These are phyloP conservation scores for Trichoderma simmonsii DNA, from an alignment of 2,329 filamentous ascomycete species.

Conservation along the genomic window DNA sequence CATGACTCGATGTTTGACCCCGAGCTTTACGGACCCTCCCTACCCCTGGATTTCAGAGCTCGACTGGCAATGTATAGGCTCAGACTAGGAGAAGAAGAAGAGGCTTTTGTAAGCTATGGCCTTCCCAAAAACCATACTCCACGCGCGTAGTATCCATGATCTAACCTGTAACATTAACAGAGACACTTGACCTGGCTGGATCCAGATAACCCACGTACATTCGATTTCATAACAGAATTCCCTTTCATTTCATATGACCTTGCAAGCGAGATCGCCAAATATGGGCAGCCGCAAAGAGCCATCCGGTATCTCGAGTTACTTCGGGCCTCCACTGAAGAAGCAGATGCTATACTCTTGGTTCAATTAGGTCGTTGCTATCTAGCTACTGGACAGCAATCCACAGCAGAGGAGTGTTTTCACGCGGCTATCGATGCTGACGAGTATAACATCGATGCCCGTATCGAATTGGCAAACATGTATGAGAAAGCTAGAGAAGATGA, in stretches of 20 bases:
- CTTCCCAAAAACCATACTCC: neutral
- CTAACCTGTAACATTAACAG: constrained; percentile 34
- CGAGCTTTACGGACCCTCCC: constrained; percentile 64
- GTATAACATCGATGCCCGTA: constrained; percentile 70
- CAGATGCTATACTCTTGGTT: constrained; percentile 52
- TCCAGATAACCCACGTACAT: constrained; percentile 51
- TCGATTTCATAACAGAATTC: constrained; percentile 59
- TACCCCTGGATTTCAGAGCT: constrained; percentile 79
- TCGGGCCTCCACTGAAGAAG: constrained; percentile 44
- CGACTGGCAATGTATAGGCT: constrained; percentile 84
- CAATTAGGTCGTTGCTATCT: constrained; percentile 68
- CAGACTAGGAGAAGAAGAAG: constrained; percentile 62
- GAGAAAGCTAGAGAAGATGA: constrained; percentile 70
- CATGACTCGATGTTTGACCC: constrained; percentile 49
- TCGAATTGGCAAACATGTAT: constrained; percentile 80
- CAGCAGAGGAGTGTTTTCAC: constrained; percentile 75
- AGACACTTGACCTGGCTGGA: constrained; percentile 68
- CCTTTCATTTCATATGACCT: constrained; percentile 75
- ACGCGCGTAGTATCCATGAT: neutral
- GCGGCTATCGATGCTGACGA: constrained; percentile 70
- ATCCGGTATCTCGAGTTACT: constrained; percentile 57
- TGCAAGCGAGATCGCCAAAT: constrained; percentile 43
- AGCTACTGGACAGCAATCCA: constrained; percentile 57
- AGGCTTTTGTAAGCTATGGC: constrained; percentile 64
- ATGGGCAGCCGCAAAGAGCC: constrained; percentile 37